phyloP scores from a whole-genome alignment of 2,329 filamentous ascomycete genomes.

The Penicillium digitatum region DNA sequence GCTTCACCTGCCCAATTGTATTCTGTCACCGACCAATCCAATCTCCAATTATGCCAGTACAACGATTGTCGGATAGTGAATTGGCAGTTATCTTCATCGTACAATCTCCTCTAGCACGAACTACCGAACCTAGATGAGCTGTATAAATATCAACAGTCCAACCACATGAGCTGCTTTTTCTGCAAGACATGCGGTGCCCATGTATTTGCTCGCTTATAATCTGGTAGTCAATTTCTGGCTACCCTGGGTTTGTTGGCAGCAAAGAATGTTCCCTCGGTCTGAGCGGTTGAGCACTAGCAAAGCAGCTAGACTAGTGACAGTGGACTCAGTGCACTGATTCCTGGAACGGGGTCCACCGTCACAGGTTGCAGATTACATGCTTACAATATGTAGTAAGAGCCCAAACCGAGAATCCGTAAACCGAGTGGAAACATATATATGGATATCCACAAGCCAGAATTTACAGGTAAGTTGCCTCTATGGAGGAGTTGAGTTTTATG shows the following conservation, averaged over 20 bases:
- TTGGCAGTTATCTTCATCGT: slow-evolving; percentile 47
- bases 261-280: slow-evolving; percentile 15
- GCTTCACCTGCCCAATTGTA: slow-evolving; percentile 26
- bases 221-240: slow-evolving; percentile 29
- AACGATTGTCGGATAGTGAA: slow-evolving; percentile 48
- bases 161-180: slow-evolving; percentile 45
- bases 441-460: neutral
- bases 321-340: slow-evolving; percentile 28
- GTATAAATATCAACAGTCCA: slow-evolving; percentile 44
- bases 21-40: slow-evolving; percentile 15
- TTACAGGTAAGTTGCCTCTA: slow-evolving; percentile 54
- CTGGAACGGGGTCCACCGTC: slow-evolving; percentile 15
- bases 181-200: slow-evolving; percentile 51
- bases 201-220: slow-evolving; percentile 30
- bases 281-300: slow-evolving; percentile 29
- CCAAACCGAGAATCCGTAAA: neutral
- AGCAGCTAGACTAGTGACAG: slow-evolving; percentile 28
- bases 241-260: slow-evolving; percentile 32
- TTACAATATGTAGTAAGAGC: neutral
- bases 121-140: slow-evolving; percentile 37
- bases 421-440: slow-evolving; percentile 9
- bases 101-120: slow-evolving; percentile 39
- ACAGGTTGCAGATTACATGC: slow-evolving; percentile 23
- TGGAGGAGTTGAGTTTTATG: slow-evolving; percentile 52
- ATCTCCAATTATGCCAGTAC: slow-evolving; percentile 51